Evolutionary conservation across 306 rosid species (phyloP).

Genomic region (Myrica gale): DNA sequence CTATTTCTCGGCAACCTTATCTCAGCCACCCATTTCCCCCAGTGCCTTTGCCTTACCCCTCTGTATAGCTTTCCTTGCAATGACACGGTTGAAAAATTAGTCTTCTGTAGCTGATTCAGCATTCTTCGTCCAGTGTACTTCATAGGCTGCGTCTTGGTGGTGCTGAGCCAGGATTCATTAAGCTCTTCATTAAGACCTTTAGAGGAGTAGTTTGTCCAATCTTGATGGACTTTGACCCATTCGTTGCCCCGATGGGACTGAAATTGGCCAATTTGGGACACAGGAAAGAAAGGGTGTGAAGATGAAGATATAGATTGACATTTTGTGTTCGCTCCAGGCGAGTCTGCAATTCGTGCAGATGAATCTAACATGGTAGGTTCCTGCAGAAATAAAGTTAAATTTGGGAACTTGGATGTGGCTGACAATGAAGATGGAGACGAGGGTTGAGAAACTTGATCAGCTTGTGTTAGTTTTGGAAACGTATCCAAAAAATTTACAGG

Average conservation of each 20-base stretch:
- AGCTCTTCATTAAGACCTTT: slow-evolving; percentile 50
- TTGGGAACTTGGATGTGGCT: slow-evolving; percentile 43
- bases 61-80: slow-evolving; percentile 54
- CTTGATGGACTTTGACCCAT: slow-evolving; percentile 42
- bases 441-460: slow-evolving; percentile 32
- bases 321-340: slow-evolving; percentile 11
- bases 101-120: slow-evolving; percentile 17
- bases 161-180: slow-evolving; percentile 60
- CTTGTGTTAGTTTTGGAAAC: slow-evolving; percentile 43
- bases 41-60: slow-evolving; percentile 94
- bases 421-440: slow-evolving; percentile 39
- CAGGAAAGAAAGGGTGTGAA: slow-evolving; percentile 30
- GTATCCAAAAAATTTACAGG: slow-evolving; percentile 71
- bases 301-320: slow-evolving; percentile 30
- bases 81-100: background rate
- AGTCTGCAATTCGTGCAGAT: slow-evolving; percentile 20
- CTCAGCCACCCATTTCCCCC: slow-evolving; percentile 99
- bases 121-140: slow-evolving; percentile 46
- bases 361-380: slow-evolving; percentile 42
- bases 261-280: slow-evolving; percentile 33
- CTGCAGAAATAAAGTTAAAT: slow-evolving; percentile 61
- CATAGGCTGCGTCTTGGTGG: slow-evolving; percentile 66
- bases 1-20: slow-evolving; percentile 85
- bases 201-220: slow-evolving; percentile 20
- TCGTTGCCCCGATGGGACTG: slow-evolving; percentile 32